phyloP scores from a whole-genome alignment of 768 basidiomycete species.

The Podaxis mareebaensis region DNA sequence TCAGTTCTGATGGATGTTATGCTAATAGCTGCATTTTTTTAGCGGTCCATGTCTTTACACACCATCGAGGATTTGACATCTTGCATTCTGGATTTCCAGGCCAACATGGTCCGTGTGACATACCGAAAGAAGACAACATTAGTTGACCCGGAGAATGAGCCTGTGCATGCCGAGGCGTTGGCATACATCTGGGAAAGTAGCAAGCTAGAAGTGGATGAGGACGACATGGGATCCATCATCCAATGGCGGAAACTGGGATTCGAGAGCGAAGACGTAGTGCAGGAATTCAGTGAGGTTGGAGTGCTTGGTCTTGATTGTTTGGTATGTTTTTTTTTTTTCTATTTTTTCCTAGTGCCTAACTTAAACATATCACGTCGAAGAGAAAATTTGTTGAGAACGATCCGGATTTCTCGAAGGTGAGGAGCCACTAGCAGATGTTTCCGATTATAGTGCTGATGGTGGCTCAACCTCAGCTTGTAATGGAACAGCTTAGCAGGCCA shows the following conservation, averaged over 20 bases:
- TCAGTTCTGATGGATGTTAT: background rate
- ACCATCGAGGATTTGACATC: constrained; percentile 81
- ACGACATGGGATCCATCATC: constrained; percentile 46
- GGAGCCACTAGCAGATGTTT: constrained; percentile 7
- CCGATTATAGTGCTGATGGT: constrained; percentile 6
- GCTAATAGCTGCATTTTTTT: constrained; percentile 10
- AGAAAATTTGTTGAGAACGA: constrained; percentile 68
- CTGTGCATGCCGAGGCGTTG: constrained; percentile 55
- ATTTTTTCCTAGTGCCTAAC: background rate
- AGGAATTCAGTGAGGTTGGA: constrained; percentile 79
- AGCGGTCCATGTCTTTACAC: constrained; percentile 85
- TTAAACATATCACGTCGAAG: constrained; percentile 32
- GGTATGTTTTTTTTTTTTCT: constrained; percentile 41
- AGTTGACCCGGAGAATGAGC: constrained; percentile 69
- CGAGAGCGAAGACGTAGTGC: constrained; percentile 66
- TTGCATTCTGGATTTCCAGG: constrained; percentile 85
- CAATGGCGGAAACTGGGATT: constrained; percentile 86
- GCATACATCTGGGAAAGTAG: constrained; percentile 70
- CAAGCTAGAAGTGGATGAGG: constrained; percentile 53
- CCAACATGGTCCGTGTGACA: constrained; percentile 76
- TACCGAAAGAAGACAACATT: constrained; percentile 80
- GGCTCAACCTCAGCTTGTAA: constrained; percentile 54
- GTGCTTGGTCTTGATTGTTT: constrained; percentile 82
- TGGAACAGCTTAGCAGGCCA: constrained; percentile 79
- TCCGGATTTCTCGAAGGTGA: constrained; percentile 76